Evolutionary conservation across 78 protist genomes (phyloP), one percentile per base, ranked within the genome.

Genomic region (Cavenderia fasciculata): DNA sequence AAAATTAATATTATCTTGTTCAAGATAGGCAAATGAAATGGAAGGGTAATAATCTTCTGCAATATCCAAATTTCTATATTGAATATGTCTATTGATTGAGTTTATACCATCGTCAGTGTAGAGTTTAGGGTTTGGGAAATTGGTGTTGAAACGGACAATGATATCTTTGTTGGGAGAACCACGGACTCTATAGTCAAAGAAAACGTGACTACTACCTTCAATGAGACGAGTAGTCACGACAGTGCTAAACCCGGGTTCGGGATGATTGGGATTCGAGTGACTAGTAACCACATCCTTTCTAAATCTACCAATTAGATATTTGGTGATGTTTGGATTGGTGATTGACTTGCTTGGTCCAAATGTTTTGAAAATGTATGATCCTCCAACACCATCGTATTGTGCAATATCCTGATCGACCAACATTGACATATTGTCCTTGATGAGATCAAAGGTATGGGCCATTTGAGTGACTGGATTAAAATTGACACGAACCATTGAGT

Each of bases 101-200:
- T 74, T 63, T 7, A 88, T 23, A 33, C 94, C 94, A 65, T 88
- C 69, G 23, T 88, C 94, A 4, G 94, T 73, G 33, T 61, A 88
- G 21, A 76, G 56, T 14, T 33, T 33, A 7, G 74, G 27, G 36
- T 70, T 54, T 4, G 19, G 46, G 11, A 33, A 18, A 36, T 34
- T 57, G 18, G 54, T 41, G 11, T 63, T 41, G 38, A 62, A 77
- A 21, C 49, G 21, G 1, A 77, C 21, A 3, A 33, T 34, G 7
- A 21, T 36, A 29, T 77, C 87, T 59, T 36, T 63, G 49, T 77
- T 63, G 41, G 21, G 18, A 7, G 46, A 51, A 16, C 54, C 59
- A 14, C 1, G 29, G 5, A 77, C 25, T 21, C 49, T 43, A 77
- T 77, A 77, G 18, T 56, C 73, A n/a, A 57, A 57, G 8, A 27